Conservation (phyloP, 23 red algal genomes). For the Gracilaria domingensis region DNA sequence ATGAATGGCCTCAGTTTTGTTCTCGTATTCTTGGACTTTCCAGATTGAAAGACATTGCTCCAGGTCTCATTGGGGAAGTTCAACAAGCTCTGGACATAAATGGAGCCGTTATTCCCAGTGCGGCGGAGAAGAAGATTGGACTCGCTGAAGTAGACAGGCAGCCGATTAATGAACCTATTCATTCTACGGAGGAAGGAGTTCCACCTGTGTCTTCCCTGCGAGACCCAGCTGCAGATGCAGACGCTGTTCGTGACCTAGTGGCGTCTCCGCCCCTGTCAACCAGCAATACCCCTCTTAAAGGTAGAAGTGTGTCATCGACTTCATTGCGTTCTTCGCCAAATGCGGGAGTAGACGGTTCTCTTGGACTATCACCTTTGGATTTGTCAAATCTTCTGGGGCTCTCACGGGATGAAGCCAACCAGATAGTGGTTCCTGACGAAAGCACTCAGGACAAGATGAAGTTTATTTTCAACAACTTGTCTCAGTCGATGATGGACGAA, state of each 20-base stretch:
- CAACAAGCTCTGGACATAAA: slow-evolving; percentile 39
- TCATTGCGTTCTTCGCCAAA: slow-evolving; percentile 37
- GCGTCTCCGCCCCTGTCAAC: slow-evolving; percentile 44
- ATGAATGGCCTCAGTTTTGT: slow-evolving; percentile 90
- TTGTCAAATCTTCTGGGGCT: slow-evolving; percentile 54
- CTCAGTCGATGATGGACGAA: slow-evolving; percentile 74
- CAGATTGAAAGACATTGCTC: slow-evolving; percentile 69
- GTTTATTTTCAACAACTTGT: slow-evolving; percentile 99
- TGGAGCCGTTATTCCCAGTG: slow-evolving; percentile 36
- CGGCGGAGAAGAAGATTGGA: slow-evolving; percentile 42
- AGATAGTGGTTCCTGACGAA: slow-evolving; percentile 71
- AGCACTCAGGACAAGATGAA: slow-evolving; percentile 90
- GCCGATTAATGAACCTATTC: slow-evolving; percentile 33
- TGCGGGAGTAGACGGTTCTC: slow-evolving; percentile 22
- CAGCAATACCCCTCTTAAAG: slow-evolving; percentile 37
- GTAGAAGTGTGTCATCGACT: slow-evolving; percentile 12
- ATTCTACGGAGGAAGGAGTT: slow-evolving; percentile 19
- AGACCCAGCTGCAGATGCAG: slow-evolving; percentile 50
- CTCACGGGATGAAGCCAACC: slow-evolving; percentile 48
- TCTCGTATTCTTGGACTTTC: slow-evolving; percentile 73
- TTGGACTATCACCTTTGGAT: slow-evolving; percentile 57
- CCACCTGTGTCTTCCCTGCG: slow-evolving; percentile 27
- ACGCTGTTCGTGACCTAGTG: slow-evolving; percentile 19
- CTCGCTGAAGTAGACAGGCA: slow-evolving; percentile 32
- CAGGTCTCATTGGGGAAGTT: slow-evolving; percentile 59